Evolutionary conservation across 345 rosid species (phyloP), one percentile per base, ranked within the genome.

Genomic region (Draba incana): DNA sequence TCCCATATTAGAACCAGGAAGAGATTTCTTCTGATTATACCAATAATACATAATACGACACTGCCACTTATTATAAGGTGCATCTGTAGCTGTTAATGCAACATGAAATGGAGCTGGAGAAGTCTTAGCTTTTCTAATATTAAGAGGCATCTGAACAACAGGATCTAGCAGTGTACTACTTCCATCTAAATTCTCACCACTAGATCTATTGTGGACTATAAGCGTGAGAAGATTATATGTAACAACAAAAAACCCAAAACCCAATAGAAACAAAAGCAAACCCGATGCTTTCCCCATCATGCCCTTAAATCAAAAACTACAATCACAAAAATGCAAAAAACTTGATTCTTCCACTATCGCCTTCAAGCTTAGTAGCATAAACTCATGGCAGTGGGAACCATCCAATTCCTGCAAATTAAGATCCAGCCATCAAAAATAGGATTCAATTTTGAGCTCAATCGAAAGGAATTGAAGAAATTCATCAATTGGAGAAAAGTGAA

Each of bases 21-120:
- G 76, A 69, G 83, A 81, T 83, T 81, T 94, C 71, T 75, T 70
- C 85, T 82, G 85, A 70, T 83, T 89, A 75, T 94, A 94, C 98
- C 98, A 94, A 57, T 94, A 94, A 68, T 91, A 87, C 96, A 91
- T 89, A 0, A 94, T 86, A 65, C 97, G 96, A 80, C 96, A 87
- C 77, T 94, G 99, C 99, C 99, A 91, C 75, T 87, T 84, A 69
- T 87, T 91, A 75, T 94, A 94, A 55, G 82, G 77, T 38, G 96
- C 89, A 77, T 86, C 97, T 1, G 98, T 87, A 3, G 99, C 95
- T 8, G 99, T 94, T 52, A 94, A 78, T 45, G 98, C 99, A 37
- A 94, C 83, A 76, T 94, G 99, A 68, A 81, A 91, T 5, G 76
- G 90, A 25, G 67, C 44, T 59, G 73, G 76, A 24, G 77, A 60